phyloP scores from a whole-genome alignment of 2,329 filamentous ascomycete species.

The Pleomassaria siparia region DNA sequence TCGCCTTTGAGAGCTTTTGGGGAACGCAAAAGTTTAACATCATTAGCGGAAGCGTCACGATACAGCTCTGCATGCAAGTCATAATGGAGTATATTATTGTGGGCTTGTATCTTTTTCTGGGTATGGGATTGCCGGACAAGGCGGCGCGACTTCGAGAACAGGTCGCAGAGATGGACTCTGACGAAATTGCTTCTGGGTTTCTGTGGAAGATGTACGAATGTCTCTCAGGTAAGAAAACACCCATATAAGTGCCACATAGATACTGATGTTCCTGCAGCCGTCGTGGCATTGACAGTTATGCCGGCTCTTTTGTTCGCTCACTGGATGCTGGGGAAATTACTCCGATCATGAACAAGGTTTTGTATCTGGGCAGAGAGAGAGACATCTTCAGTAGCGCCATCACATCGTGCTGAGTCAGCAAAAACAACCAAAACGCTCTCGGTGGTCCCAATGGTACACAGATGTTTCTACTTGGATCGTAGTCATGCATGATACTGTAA shows the following conservation, averaged over 20 bases:
- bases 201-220: constrained; percentile 37
- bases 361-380: background rate
- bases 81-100: constrained; percentile 40
- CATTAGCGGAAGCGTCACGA: constrained; percentile 37
- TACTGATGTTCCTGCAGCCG: constrained; percentile 16
- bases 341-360: constrained; percentile 17
- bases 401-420: too few species aligned
- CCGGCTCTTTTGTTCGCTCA: constrained; percentile 34
- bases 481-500: too few species aligned
- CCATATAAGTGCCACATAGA: background rate
- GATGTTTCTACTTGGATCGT: too few species aligned
- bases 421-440: too few species aligned
- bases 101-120: constrained; percentile 34
- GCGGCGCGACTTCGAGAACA: constrained; percentile 29
- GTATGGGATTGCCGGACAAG: constrained; percentile 34
- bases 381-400: too few species aligned
- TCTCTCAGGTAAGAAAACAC: constrained; percentile 5
- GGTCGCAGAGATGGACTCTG: constrained; percentile 25
- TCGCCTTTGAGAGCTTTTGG: constrained; percentile 35
- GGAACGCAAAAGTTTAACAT: constrained; percentile 34
- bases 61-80: constrained; percentile 41
- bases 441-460: too few species aligned
- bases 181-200: constrained; percentile 32
- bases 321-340: constrained; percentile 35
- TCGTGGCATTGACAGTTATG: constrained; percentile 35